Base-by-base conservation (phyloP, 352 stramenopile genomes). In the Globisporangium carolinianum region DNA sequence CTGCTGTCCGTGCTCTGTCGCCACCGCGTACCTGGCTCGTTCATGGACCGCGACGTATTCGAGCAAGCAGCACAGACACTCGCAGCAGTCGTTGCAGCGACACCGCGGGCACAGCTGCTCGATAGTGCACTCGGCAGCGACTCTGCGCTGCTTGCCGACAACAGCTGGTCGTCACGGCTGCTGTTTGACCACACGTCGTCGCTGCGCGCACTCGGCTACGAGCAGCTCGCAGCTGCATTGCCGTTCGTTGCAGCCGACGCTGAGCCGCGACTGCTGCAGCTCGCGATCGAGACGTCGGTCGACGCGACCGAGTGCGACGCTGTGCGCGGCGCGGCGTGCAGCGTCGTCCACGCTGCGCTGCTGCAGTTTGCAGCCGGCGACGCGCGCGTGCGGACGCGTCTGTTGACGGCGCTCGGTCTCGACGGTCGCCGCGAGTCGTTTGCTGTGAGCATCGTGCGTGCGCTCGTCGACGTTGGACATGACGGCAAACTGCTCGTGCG, bases 131-230 rank as follows among this genome's bases (percentile, higher is more conserved):
- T 7, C 48, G 17, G 45, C 45, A 75, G 65, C 6, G 72, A 82
- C 52, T 68, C 63, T 38, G 58, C 6, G 4, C 58, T 80, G 2
- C 36, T 80, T 49, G 36, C 75, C n/a, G 68, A 80, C 39, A 65
- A 66, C n/a, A 72, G 59, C 7, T 89, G 76, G 76, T 67, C 63
- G 12, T 77, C 77, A 17, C 61, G 79, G 11, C 68, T 87, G 37
- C 53, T 89, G 8, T 87, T 87, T 42, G 77, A 90, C 32, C 74
- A 79, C 32, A 60, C 64, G 14, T 78, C 79, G n/a, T 61, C 59
- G 1, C 58, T 86, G 5, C 73, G 79, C 32, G 66, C 72, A 9
- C 62, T 85, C 8, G 79, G 77, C 2, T 90, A 80, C 53, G 17
- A 48, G 8, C 51, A 72, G 7, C 51, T 79, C 15, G 47, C 45